phyloP scores from a whole-genome alignment of 441 rosid genomes.

The Euphorbia neoarborescens region DNA sequence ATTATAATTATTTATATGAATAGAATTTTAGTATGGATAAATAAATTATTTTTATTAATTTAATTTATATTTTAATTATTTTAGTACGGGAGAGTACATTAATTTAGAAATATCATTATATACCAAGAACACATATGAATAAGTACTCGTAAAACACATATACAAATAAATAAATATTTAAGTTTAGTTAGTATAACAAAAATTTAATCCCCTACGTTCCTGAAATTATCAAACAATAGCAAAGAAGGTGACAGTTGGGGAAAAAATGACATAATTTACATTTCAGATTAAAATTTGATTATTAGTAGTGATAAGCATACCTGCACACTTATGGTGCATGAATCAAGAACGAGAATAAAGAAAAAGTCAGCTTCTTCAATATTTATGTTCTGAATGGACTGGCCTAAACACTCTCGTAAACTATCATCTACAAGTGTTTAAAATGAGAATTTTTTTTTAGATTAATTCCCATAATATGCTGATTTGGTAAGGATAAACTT shows the following conservation, averaged over 20 bases:
- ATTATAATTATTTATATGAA: no score
- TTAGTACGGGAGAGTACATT: no score
- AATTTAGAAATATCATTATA: no score
- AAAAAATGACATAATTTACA: neutral
- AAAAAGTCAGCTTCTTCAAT: slow-evolving; percentile 93
- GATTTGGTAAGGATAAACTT: slow-evolving; percentile 10
- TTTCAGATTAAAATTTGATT: neutral
- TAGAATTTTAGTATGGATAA: no score
- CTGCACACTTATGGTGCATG: slow-evolving; percentile 80
- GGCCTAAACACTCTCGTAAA: slow-evolving; percentile 84
- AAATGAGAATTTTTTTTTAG: slow-evolving; percentile 1
- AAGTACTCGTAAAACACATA: no score
- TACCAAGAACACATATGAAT: no score
- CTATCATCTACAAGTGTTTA: slow-evolving; percentile 56
- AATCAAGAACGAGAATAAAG: slow-evolving; percentile 96
- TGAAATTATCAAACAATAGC: slow-evolving; percentile 29
- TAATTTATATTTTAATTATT: no score
- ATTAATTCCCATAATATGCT: slow-evolving; percentile 12
- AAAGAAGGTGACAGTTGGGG: neutral
- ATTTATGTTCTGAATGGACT: slow-evolving; percentile 70
- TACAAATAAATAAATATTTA: no score
- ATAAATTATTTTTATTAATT: no score
- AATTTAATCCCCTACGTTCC: slow-evolving; percentile 74
- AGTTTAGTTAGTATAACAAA: no score
- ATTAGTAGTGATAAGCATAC: slow-evolving; percentile 30